phyloP scores from a whole-genome alignment of 495 filamentous ascomycete genomes.

The Parmelia sp. region DNA sequence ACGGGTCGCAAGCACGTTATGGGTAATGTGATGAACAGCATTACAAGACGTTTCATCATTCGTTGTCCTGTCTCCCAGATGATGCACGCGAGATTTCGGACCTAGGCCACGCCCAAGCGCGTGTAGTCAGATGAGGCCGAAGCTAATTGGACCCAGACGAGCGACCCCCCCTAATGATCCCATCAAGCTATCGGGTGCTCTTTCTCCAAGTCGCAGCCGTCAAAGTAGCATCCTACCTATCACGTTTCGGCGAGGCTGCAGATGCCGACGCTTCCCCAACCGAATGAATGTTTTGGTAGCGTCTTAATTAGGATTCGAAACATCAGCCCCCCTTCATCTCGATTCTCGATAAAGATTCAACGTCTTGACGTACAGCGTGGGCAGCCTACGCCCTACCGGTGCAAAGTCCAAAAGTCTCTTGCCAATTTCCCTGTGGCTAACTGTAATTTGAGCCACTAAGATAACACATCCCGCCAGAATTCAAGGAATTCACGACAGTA shows the following conservation, averaged over 20 bases:
- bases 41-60: too few species aligned
- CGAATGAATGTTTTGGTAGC: neutral
- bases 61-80: neutral
- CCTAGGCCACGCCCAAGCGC: conserved; percentile 5
- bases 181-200: conserved; percentile 4
- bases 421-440: neutral
- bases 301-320: conserved; percentile 3
- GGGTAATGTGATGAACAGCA: too few species aligned
- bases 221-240: neutral
- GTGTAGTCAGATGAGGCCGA: neutral
- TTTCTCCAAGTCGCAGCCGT: neutral
- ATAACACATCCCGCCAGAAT: neutral
- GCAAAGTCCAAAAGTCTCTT: neutral
- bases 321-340: neutral
- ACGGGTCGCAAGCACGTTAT: neutral
- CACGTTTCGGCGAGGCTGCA: neutral
- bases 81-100: conserved; percentile 5
- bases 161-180: neutral
- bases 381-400: neutral
- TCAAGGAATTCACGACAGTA: neutral
- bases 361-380: neutral
- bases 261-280: conserved; percentile 4
- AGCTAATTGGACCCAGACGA: neutral
- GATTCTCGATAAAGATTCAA: neutral
- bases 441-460: neutral